Evolutionary conservation across 2,329 filamentous ascomycete species (phyloP).

Genomic region (Xylariaceae sp.): DNA sequence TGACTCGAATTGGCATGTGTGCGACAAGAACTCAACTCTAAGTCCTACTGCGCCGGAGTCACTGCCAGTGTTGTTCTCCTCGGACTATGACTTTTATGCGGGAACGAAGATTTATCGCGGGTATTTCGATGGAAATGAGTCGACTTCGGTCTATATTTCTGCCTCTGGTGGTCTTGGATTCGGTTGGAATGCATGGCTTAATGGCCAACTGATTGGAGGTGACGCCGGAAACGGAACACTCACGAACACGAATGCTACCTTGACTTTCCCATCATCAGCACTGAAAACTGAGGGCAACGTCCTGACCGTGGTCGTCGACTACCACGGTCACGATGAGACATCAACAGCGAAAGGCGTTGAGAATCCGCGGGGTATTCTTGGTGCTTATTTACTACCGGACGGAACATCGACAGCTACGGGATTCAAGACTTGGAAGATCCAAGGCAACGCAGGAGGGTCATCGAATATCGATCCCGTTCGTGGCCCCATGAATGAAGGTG

Average conservation of each 20-base stretch:
- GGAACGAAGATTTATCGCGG: conserved; percentile 2
- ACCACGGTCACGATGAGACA: conserved; percentile 2
- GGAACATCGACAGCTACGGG: not conserved
- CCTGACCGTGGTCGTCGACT: not conserved
- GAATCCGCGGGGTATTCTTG: conserved; percentile 1
- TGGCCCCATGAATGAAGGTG: conserved; percentile 1
- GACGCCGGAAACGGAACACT: not conserved
- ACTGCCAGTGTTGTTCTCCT: not conserved
- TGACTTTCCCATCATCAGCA: not conserved
- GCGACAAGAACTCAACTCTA: not conserved
- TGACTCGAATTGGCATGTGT: not conserved
- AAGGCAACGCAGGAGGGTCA: not conserved
- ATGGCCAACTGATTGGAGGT: not conserved
- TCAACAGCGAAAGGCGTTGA: not conserved
- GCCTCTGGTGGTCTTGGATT: not conserved
- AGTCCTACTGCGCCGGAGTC: not conserved
- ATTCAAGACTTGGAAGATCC: conserved; percentile 1
- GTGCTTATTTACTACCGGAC: not conserved
- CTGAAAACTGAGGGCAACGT: not conserved
- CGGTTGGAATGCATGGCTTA: conserved; percentile 2
- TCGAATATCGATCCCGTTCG: not conserved
- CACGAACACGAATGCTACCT: not conserved
- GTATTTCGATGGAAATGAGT: not conserved
- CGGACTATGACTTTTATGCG: conserved; percentile 1
- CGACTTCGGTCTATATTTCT: not conserved